Conservation (phyloP, 2,329 filamentous ascomycete species). For the Colletotrichum destructivum region DNA sequence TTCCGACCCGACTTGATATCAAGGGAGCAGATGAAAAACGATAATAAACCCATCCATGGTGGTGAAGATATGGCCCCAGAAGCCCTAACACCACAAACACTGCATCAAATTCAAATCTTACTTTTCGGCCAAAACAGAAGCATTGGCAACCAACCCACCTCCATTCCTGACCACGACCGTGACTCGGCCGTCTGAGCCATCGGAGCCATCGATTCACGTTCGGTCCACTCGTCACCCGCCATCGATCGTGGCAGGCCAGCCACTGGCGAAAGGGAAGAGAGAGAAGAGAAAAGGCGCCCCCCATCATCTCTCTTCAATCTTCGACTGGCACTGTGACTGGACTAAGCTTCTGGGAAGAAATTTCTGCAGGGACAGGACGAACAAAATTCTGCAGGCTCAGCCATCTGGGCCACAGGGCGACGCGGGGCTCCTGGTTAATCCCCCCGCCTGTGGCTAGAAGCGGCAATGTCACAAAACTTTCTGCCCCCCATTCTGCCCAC, state of each 20-base stretch:
- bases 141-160: not conserved
- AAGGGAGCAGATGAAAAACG: not conserved
- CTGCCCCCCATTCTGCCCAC: slow-evolving; percentile 31
- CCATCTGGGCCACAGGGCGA: slow-evolving; percentile 1
- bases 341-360: slow-evolving; percentile 24
- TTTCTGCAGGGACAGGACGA: slow-evolving; percentile 36
- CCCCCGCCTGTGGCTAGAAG: slow-evolving; percentile 38
- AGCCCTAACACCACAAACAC: not conserved
- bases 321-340: not conserved
- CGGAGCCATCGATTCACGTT: slow-evolving; percentile 2
- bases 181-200: not conserved
- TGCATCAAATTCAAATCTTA: not conserved
- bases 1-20: too few relatives aligned
- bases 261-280: not conserved
- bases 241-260: slow-evolving; percentile 8
- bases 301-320: not conserved
- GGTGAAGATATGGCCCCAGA: too few relatives aligned
- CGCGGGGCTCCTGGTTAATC: slow-evolving; percentile 13
- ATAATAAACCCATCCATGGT: not conserved
- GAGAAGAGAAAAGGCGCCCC: not conserved
- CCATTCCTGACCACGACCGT: slow-evolving; percentile 9
- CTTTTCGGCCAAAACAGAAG: not conserved
- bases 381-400: slow-evolving; percentile 37
- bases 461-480: slow-evolving; percentile 29
- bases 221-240: slow-evolving; percentile 16